Conservation (phyloP, 495 filamentous ascomycete species). For the Aspergillus nanangensis region DNA sequence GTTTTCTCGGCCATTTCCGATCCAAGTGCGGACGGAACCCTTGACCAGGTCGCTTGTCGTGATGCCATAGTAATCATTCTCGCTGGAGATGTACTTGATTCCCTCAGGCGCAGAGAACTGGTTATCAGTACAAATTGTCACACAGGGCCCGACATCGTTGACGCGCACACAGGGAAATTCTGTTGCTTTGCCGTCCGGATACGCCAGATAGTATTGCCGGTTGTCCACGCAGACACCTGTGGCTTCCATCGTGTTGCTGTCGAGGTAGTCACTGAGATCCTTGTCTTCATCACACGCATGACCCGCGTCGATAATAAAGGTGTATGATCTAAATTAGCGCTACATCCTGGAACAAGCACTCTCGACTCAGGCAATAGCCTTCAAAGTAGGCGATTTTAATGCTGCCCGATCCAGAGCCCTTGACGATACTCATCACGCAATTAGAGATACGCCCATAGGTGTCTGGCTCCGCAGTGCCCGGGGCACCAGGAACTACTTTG, state of each 20-base stretch:
- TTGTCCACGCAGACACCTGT: background rate
- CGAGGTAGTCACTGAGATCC: background rate
- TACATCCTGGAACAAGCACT: too few species aligned
- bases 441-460: too few species aligned
- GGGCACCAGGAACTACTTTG: too few species aligned
- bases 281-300: background rate
- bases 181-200: background rate
- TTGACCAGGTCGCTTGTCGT: background rate
- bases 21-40: background rate
- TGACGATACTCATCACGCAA: too few species aligned
- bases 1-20: background rate
- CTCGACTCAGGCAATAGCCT: too few species aligned
- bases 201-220: background rate
- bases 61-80: background rate
- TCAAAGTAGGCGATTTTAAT: too few species aligned
- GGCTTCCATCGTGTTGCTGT: background rate
- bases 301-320: background rate
- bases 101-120: background rate
- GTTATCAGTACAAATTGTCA: background rate
- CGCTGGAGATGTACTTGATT: background rate
- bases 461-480: too few species aligned
- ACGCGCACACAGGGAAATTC: background rate
- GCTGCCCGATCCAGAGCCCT: too few species aligned
- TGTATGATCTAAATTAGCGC: background rate
- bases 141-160: too few species aligned